Conservation (phyloP, 345 rosid species). For the Syzygium aromaticum region DNA sequence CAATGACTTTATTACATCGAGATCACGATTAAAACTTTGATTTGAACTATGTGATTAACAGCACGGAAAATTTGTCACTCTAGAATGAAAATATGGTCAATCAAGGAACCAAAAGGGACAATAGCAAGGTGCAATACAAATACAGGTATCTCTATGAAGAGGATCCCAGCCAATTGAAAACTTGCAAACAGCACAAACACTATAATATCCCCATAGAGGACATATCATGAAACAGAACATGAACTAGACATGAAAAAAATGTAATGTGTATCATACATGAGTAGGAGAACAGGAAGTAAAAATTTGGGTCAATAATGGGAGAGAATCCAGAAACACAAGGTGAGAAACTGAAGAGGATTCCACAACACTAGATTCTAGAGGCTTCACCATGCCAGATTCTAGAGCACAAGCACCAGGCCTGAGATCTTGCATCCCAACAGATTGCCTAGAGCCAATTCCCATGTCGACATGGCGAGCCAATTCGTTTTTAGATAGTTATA, state of each 20-base stretch:
- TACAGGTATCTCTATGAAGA: too few relatives aligned
- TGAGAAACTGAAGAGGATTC: too few relatives aligned
- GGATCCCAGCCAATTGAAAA: neutral
- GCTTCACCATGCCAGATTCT: too few relatives aligned
- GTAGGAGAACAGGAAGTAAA: too few relatives aligned
- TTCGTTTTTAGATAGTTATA: too few relatives aligned
- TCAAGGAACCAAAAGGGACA: neutral
- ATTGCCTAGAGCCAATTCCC: neutral
- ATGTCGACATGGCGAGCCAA: rapidly evolving
- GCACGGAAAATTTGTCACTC: neutral
- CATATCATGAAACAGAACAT: neutral
- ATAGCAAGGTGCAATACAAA: neutral
- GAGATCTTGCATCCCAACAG: neutral
- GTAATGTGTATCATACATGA: neutral
- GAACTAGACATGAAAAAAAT: neutral
- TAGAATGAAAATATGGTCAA: too few relatives aligned
- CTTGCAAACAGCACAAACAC: neutral
- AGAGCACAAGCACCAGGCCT: neutral
- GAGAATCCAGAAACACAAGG: too few relatives aligned
- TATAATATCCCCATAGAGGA: neutral
- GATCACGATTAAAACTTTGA: neutral
- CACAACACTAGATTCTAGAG: too few relatives aligned
- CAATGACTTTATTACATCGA: neutral
- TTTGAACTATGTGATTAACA: neutral
- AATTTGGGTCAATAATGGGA: too few relatives aligned